These are phyloP conservation scores for Hypoxylon sp. DNA, from an alignment of 2,329 filamentous ascomycete genomes.

Conservation along the genomic window DNA sequence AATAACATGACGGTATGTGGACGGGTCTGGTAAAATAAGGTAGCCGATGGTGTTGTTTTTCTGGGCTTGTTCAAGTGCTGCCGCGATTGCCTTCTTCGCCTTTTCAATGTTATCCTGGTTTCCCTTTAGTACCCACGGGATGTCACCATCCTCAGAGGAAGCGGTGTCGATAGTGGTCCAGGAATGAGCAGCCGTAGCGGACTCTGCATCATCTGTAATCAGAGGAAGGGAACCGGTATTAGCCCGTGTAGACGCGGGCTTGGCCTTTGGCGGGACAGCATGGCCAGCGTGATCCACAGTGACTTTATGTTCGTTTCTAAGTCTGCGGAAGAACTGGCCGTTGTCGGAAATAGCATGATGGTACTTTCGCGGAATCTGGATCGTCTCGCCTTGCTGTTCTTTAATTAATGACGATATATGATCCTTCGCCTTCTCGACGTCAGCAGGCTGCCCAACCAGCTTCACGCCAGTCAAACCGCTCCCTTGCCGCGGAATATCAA, in stretches of 20 bases:
- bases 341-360: slow-evolving; percentile 91
- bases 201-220: slow-evolving; percentile 87
- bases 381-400: slow-evolving; percentile 87
- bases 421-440: slow-evolving; percentile 87
- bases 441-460: slow-evolving; percentile 81
- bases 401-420: slow-evolving; percentile 86
- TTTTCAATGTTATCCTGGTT: slow-evolving; percentile 83
- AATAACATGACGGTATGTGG: slow-evolving; percentile 90
- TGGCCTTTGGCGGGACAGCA: slow-evolving; percentile 78
- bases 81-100: slow-evolving; percentile 81
- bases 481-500: slow-evolving; percentile 93
- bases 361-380: slow-evolving; percentile 84
- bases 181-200: slow-evolving; percentile 77
- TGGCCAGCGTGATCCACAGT: slow-evolving; percentile 93
- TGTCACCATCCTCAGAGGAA: slow-evolving; percentile 76
- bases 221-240: slow-evolving; percentile 81
- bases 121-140: slow-evolving; percentile 92
- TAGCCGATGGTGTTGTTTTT: slow-evolving; percentile 84
- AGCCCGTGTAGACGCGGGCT: slow-evolving; percentile 65
- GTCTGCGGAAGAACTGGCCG: slow-evolving; percentile 91
- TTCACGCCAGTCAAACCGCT: slow-evolving; percentile 88
- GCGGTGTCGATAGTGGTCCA: slow-evolving; percentile 83
- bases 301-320: slow-evolving; percentile 88
- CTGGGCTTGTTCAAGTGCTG: slow-evolving; percentile 79
- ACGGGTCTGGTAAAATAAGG: slow-evolving; percentile 89